Evolutionary conservation across 495 filamentous ascomycete genomes (phyloP).

Genomic region (Niebla homalea): DNA sequence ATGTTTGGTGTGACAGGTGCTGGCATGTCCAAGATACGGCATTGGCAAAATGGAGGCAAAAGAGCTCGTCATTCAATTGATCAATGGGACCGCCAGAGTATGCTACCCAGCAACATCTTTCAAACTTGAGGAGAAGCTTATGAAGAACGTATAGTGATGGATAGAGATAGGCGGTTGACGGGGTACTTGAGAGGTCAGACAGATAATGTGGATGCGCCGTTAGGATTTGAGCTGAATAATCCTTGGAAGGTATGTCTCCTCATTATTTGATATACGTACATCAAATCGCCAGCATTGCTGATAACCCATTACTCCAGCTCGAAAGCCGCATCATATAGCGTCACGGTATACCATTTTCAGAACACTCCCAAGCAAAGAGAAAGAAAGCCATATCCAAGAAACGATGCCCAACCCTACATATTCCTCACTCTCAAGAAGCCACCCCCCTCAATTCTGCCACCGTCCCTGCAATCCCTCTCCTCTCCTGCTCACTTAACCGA

Average conservation of each 20-base stretch:
- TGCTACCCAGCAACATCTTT: background rate
- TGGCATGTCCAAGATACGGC: conserved; percentile 58
- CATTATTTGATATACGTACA: background rate
- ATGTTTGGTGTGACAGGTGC: conserved; percentile 82
- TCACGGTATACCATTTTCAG: background rate
- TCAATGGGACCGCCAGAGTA: conserved; percentile 82
- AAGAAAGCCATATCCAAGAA: no score
- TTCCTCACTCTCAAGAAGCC: background rate
- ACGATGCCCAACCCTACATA: no score
- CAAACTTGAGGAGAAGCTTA: conserved; percentile 21
- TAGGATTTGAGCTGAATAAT: conserved; percentile 88
- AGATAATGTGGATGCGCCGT: conserved; percentile 62
- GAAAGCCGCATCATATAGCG: background rate
- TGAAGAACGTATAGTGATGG: conserved; percentile 65
- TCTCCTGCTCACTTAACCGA: conserved; percentile 34
- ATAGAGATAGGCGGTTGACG: conserved; percentile 81
- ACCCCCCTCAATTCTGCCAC: conserved; percentile 25
- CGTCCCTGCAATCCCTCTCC: conserved; percentile 28
- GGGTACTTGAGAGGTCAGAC: conserved; percentile 75
- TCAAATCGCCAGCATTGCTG: conserved; percentile 6
- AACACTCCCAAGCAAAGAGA: background rate
- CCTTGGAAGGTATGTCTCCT: conserved; percentile 64
- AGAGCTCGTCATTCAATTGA: conserved; percentile 68
- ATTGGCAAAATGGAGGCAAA: conserved; percentile 81
- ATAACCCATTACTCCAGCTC: background rate